Evolutionary conservation across 257 asterid genomes (phyloP).

Genomic region (Solanum appendiculatum): DNA sequence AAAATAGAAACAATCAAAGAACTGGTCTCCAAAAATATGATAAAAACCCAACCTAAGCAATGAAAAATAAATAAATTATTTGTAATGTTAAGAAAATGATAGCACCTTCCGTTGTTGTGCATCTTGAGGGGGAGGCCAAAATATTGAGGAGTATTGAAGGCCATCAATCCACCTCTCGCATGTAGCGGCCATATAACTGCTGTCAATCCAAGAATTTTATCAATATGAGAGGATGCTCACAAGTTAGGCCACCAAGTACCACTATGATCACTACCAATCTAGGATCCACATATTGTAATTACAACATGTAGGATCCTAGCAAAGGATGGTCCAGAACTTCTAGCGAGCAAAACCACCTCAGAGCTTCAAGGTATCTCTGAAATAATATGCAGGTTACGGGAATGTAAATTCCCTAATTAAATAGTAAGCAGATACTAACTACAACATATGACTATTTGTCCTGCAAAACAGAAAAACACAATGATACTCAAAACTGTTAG

Average conservation of each 20-base stretch:
- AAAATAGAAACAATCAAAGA: neutral
- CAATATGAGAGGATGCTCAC: conserved; percentile 21
- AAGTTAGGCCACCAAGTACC: conserved; percentile 28
- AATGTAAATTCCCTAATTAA: neutral
- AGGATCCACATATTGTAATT: conserved; percentile 41
- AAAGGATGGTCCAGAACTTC: neutral
- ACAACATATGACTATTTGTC: neutral
- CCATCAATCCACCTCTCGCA: conserved; percentile 85
- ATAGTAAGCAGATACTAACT: neutral
- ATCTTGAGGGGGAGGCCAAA: conserved; percentile 93
- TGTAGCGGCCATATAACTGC: conserved; percentile 54
- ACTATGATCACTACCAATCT: conserved; percentile 42
- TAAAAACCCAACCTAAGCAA: neutral
- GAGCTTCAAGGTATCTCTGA: neutral
- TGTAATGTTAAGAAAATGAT: neutral
- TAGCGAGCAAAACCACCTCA: neutral
- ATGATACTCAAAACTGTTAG: neutral
- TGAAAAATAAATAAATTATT: neutral
- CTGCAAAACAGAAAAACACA: neutral
- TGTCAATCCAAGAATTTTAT: conserved; percentile 13
- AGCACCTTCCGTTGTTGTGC: conserved; percentile 76
- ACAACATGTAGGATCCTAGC: conserved; percentile 29
- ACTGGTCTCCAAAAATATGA: neutral
- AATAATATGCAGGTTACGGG: neutral
- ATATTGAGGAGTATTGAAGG: conserved; percentile 84